Percentiles rank a stretch among this genome's conserved stretches.
Conservation (phyloP, 2,329 filamentous ascomycete species). For the Gaeumannomyces tritici region DNA sequence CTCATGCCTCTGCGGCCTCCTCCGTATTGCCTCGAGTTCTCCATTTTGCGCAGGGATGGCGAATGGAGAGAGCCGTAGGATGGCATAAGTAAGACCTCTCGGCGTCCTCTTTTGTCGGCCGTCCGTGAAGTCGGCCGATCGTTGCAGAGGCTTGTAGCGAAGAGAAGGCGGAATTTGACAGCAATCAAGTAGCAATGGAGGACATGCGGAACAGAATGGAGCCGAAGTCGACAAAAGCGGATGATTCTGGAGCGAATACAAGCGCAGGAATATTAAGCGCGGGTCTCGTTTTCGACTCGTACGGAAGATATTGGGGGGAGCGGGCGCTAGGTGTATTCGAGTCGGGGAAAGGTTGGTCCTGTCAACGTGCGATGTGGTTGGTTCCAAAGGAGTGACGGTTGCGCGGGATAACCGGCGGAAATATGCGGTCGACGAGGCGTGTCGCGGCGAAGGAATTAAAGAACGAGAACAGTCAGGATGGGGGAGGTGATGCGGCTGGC, state of each 20-base stretch:
- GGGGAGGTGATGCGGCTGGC: neutral
- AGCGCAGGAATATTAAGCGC: neutral
- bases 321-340: neutral
- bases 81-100: constrained; percentile 49
- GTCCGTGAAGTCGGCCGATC: neutral
- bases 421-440: too few relatives aligned
- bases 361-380: neutral
- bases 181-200: neutral
- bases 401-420: neutral
- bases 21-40: constrained; percentile 52
- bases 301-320: neutral
- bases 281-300: neutral
- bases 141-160: neutral
- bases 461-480: neutral
- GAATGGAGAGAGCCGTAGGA: constrained; percentile 64
- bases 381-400: neutral
- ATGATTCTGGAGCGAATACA: neutral
- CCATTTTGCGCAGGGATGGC: constrained; percentile 74
- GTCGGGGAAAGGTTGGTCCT: neutral
- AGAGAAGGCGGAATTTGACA: neutral
- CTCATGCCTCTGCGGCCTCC: constrained; percentile 52
- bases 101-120: neutral
- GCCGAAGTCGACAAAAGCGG: neutral
- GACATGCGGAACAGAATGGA: neutral
- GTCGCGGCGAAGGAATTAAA: neutral